These are phyloP conservation scores for Exophiala dermatitidis DNA, from an alignment of 2,329 filamentous ascomycete species.

Conservation along the genomic window DNA sequence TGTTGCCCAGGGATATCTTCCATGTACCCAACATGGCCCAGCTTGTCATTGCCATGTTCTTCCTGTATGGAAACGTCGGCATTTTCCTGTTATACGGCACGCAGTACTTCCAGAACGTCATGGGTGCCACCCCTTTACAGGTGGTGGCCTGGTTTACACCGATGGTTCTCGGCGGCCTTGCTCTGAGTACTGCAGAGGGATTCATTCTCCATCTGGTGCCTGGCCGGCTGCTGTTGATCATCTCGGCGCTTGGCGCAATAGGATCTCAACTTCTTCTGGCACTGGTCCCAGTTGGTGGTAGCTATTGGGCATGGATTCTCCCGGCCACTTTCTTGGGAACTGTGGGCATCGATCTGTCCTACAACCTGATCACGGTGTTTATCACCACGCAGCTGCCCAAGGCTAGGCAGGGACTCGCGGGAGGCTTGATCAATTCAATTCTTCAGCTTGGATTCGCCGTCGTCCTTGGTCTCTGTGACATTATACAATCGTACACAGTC, in stretches of 20 bases:
- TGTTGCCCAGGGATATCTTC: slow-evolving; percentile 66
- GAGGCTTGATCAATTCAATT: slow-evolving; percentile 63
- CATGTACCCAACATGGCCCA: slow-evolving; percentile 60
- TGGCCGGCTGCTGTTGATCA: slow-evolving; percentile 55
- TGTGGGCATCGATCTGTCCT: slow-evolving; percentile 67
- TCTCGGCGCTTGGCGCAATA: slow-evolving; percentile 56
- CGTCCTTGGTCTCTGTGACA: slow-evolving; percentile 63
- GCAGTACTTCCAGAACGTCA: slow-evolving; percentile 58
- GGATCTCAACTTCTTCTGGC: slow-evolving; percentile 57
- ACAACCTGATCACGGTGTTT: slow-evolving; percentile 69
- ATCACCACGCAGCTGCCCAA: slow-evolving; percentile 65
- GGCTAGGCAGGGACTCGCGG: slow-evolving; percentile 62
- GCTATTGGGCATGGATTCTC: slow-evolving; percentile 69
- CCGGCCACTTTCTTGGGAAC: slow-evolving; percentile 57
- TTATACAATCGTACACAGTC: slow-evolving; percentile 47
- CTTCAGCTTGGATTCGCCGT: slow-evolving; percentile 66
- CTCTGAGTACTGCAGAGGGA: slow-evolving; percentile 57
- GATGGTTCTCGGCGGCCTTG: slow-evolving; percentile 59
- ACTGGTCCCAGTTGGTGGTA: slow-evolving; percentile 49
- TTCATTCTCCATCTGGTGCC: slow-evolving; percentile 61
- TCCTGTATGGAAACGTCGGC: slow-evolving; percentile 61
- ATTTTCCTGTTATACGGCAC: slow-evolving; percentile 64
- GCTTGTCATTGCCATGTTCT: slow-evolving; percentile 54
- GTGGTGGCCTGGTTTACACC: slow-evolving; percentile 64
- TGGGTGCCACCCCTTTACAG: slow-evolving; percentile 53